Conservation (phyloP, 345 rosid genomes). For the Populus deltoides region DNA sequence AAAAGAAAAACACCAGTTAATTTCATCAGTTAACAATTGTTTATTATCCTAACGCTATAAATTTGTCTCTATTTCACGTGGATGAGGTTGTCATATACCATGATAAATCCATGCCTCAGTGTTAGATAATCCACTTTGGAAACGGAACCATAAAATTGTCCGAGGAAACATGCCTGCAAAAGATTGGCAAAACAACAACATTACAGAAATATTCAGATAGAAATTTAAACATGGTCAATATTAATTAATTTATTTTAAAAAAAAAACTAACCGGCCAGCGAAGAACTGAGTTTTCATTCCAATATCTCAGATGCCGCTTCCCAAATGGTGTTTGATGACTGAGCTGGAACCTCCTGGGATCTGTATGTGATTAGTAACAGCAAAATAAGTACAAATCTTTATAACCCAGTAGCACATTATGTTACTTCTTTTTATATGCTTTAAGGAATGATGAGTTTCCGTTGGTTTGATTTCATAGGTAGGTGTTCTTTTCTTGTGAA, state of each 20-base stretch:
- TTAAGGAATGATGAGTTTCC: not conserved
- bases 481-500: too few relatives aligned
- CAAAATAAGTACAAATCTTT: not conserved
- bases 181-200: not conserved
- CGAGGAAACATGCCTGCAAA: constrained; percentile 51
- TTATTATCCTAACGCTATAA: not conserved
- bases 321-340: constrained; percentile 61
- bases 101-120: constrained; percentile 73
- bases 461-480: not conserved
- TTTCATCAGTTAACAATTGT: not conserved
- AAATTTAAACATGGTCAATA: not conserved
- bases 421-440: not conserved
- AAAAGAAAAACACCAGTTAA: not conserved
- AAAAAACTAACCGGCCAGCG: constrained; percentile 47
- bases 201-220: not conserved
- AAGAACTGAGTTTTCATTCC: constrained; percentile 46
- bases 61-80: not conserved
- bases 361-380: constrained; percentile 15
- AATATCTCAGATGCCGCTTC: constrained; percentile 47
- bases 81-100: constrained; percentile 30
- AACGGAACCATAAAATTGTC: constrained; percentile 73
- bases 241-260: not conserved
- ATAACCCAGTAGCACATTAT: not conserved
- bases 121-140: constrained; percentile 69
- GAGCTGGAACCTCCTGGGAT: constrained; percentile 51